Conservation (phyloP, 768 basidiomycete species). For the Trametopsis cervina region DNA sequence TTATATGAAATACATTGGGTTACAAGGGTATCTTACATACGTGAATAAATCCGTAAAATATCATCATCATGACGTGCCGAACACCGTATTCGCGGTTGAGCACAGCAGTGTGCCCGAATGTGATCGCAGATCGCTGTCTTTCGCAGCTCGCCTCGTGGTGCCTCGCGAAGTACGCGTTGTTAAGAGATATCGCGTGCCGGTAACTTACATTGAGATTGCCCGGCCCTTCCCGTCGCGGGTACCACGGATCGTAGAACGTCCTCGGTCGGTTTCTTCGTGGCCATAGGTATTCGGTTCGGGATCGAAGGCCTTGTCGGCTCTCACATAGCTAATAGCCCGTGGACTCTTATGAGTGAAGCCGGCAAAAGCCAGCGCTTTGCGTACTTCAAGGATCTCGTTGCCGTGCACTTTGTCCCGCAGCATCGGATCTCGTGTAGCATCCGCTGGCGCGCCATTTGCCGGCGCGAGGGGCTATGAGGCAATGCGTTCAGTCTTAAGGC, state of each 20-base stretch:
- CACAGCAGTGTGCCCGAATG: no score
- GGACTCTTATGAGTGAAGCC: constrained; percentile 91
- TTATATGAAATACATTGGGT: not conserved
- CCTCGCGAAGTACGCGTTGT: constrained; percentile 17
- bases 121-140: no score
- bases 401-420: constrained; percentile 83
- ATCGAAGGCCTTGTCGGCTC: constrained; percentile 69
- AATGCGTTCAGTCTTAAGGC: not conserved
- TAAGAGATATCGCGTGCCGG: constrained; percentile 1
- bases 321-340: constrained; percentile 67
- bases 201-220: constrained; percentile 71
- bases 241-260: constrained; percentile 58
- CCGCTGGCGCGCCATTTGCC: constrained; percentile 76
- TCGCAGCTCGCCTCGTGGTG: not conserved
- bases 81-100: no score
- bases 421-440: constrained; percentile 86
- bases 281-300: constrained; percentile 44
- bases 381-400: constrained; percentile 77
- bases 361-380: constrained; percentile 87
- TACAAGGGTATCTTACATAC: not conserved
- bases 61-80: constrained; percentile 7
- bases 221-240: constrained; percentile 65
- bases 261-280: constrained; percentile 43
- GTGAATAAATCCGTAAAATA: not conserved
- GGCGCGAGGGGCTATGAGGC: constrained; percentile 81